Conservation (phyloP, 2,329 filamentous ascomycete genomes). For the Cercospora berteroae region DNA sequence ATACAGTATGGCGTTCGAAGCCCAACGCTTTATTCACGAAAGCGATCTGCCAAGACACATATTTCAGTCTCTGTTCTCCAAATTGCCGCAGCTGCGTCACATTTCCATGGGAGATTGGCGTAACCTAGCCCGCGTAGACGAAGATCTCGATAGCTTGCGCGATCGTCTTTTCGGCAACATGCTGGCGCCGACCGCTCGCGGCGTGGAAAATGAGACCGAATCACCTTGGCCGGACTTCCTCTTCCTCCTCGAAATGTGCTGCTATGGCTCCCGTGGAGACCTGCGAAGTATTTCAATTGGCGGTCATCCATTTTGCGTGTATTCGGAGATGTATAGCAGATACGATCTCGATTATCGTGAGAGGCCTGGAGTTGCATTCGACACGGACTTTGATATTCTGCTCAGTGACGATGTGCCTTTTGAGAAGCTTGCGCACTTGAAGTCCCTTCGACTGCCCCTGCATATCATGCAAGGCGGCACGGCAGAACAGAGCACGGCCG, state of each 20-base stretch:
- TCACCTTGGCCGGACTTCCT: background rate
- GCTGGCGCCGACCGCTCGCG: background rate
- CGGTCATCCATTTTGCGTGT: background rate
- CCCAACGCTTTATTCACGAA: background rate
- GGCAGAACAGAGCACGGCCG: background rate
- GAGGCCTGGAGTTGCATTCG: background rate
- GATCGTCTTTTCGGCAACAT: background rate
- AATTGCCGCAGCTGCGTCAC: background rate
- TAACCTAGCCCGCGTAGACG: background rate
- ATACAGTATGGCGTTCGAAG: background rate
- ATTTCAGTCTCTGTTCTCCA: background rate
- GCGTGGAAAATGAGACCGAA: background rate
- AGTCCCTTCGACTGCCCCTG: background rate
- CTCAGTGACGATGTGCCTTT: background rate
- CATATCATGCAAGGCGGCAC: background rate
- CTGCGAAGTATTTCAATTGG: background rate
- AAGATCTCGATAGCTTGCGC: background rate
- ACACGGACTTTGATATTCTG: background rate
- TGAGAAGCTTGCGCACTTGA: background rate
- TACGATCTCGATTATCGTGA: background rate
- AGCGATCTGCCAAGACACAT: background rate
- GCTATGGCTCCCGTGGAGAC: background rate
- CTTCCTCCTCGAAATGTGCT: constrained; percentile 6
- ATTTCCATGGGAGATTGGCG: background rate
- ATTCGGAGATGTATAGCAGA: background rate